A percentile compares a stretch with the other conserved stretches of the same genome.
Evolutionary conservation across 805 yeast species (phyloP).

Genomic region (Saturnispora gosingensis): DNA sequence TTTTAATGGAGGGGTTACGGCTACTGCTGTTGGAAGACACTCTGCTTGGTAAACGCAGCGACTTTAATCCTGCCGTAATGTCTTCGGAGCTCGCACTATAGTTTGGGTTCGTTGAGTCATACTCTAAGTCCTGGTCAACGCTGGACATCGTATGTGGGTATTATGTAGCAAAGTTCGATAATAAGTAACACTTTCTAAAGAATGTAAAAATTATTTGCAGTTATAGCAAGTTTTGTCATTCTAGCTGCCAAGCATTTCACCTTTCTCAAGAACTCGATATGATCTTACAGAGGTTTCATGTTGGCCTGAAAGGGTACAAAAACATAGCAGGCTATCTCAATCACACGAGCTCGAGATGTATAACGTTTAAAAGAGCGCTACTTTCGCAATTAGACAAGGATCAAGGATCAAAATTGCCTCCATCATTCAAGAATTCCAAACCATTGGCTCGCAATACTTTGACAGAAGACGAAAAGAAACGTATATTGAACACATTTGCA

Average conservation of each 20-base stretch:
- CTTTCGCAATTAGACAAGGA: not conserved
- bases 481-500: constrained; percentile 4
- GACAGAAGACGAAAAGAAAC: constrained; percentile 7
- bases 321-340: not conserved
- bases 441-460: constrained; percentile 14
- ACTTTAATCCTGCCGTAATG: constrained; percentile 1
- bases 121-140: not conserved
- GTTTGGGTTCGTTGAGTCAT: constrained; percentile 3
- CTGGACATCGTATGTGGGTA: constrained; percentile 1
- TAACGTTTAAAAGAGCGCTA: not conserved
- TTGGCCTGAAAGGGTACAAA: not conserved
- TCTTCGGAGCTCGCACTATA: constrained; percentile 1
- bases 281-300: not conserved
- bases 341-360: not conserved
- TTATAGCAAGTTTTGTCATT: not conserved
- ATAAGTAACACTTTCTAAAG: not conserved
- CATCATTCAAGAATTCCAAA: constrained; percentile 15
- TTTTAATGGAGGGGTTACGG: constrained; percentile 3
- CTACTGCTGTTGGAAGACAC: constrained; percentile 3
- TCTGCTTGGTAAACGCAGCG: constrained; percentile 6
- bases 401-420: constrained; percentile 10
- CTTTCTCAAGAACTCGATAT: not conserved
- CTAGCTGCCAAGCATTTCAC: not conserved
- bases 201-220: not conserved
- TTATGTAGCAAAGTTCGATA: not conserved